Evolutionary conservation across 164 flowering plant genomes (phyloP), one percentile per base, ranked within the genome.

Genomic region (Annona squamosa): DNA sequence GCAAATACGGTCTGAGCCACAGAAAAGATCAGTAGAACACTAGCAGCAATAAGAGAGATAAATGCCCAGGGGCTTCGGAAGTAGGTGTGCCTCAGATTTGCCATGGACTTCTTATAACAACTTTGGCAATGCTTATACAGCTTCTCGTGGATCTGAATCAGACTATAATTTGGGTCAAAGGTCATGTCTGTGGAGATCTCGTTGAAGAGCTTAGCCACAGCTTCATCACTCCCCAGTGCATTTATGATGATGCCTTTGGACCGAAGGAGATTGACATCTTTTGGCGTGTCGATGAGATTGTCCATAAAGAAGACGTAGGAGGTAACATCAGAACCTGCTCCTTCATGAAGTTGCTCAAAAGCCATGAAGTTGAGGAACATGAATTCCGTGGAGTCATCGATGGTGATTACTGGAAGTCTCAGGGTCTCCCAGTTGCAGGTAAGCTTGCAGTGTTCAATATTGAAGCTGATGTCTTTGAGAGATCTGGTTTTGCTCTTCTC

Each of bases 51-150:
- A n/a, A 86, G 73, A 0, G 93, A 83, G 10, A 85, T 66, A 65
- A 78, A 62, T 1, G 87, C 86, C 90, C 92, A 89, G 1, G 90
- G 92, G 69, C 57, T 87, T 42, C 78, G 81, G 69, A 89, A 85
- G 71, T 87, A 89, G 48, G 84, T 83, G 44, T 86, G 88, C 6
- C 77, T 78, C 57, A 87, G 84, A 72, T 81, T 83, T 10, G 87
- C 89, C 7, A 85, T 83, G 86, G 86, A 89, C 12, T 65, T 73
- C 43, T 86, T 77, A 79, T 82, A 78, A 5, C 18, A 68, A 76
- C 78, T 79, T 75, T 77, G 77, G 79, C 86, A 84, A 73, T 86
- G 82, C 0, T 69, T 9, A 42, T 80, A 79, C 6, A 86, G 81
- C 19, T 76, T n/a, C 67, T 73, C 68, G 13, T 81, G 83, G 59